Base-by-base conservation (phyloP, 75 land plant species). In the Isoetes taiwanensis region DNA sequence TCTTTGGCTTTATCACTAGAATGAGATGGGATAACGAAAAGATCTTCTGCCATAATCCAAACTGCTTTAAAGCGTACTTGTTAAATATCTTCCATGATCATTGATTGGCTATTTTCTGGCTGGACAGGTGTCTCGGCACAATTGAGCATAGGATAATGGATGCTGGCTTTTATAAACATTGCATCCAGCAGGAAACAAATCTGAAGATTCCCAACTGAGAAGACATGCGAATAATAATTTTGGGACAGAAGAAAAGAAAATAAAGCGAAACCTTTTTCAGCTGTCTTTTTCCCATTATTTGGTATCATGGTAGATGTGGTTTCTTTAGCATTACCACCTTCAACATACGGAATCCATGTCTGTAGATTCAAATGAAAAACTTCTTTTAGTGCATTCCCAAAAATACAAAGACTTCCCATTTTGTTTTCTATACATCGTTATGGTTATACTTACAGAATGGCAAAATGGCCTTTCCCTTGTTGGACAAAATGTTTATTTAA, bases 261-360 rank as follows among this genome's bases (percentile, higher is more conserved):
- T 37, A 9, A 37, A 37, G 9, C 14, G 39, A 37, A 10, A 14
- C 54, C 72, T 35, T n/a, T 40, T 0, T 52, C 61, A 32, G 48
- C 35, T 33, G 53, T 50, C 68, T 14, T 64, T 58, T 52, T 52
- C 56, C 70, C 65, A 38, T 57, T 57, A 52, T 32, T 56, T 3
- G 37, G 33, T 16, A 56, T 24, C 58, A 56, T 3, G 34, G 21
- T 8, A 2, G 58, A 5, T 31, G 38, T 38, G 21, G n/a, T n/a
- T n/a, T 56, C 58, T 56, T 33, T 56, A 4, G n/a, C 30, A 54
- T 28, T 3, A 25, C 58, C 58, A 33, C 58, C 65, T 41, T 53
- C 57, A 27, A 37, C 75, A 58, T 90, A 90, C 5, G 97, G 97
- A 61, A 90, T 80, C 97, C 97, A 90, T 9, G 97, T 74, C 97